Base-by-base conservation (phyloP, 2,329 filamentous ascomycete species). In the Alternaria brassicicola region DNA sequence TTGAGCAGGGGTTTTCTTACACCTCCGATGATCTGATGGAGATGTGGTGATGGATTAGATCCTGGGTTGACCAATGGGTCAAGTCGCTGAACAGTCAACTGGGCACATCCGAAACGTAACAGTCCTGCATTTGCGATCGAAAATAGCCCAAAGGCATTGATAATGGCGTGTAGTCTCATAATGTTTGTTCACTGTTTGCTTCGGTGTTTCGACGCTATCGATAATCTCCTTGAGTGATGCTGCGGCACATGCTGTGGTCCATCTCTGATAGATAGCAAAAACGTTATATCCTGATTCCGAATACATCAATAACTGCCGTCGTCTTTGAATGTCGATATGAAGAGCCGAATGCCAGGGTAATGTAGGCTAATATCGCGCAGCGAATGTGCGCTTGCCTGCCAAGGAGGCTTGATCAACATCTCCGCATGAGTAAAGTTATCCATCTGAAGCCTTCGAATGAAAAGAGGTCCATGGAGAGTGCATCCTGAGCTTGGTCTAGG, bases 11-110 rank as follows among this genome's bases (percentile, higher is more conserved):
- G 15, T 0, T 4, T 4, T 58, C 64, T 21, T 69, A 73, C 69
- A 4, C 80, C 81, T 45, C 78, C 77, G n/a, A 78, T 76, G 31
- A 79, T 73, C 62, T 79, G 78, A 56, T 79, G 78, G 21, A 77
- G 62, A 65, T 79, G 77, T 1, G 76, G 68, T 5, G 75, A 77
- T 23, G 70, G 75, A n/a, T 69, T 61, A 25, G 63, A 43, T 12
- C 78, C 77, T 4, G 78, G 76, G 51, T 76, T 76, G 26, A 79
- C 76, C 46, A 73, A 55, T 3, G 54, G 69, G 55, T 72, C 69
- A 30, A 71, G 60, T 45, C 69, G 68, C 50, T 71, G 69, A 4
- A 71, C 65, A 15, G 69, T 68, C 23, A 68, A 57, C n/a, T 62
- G 66, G 6, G 69, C 56, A 49, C 69, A 71, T 31, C 69, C 69